Base-by-base conservation (phyloP, 2,329 filamentous ascomycete species). In the Venturia asperata region DNA sequence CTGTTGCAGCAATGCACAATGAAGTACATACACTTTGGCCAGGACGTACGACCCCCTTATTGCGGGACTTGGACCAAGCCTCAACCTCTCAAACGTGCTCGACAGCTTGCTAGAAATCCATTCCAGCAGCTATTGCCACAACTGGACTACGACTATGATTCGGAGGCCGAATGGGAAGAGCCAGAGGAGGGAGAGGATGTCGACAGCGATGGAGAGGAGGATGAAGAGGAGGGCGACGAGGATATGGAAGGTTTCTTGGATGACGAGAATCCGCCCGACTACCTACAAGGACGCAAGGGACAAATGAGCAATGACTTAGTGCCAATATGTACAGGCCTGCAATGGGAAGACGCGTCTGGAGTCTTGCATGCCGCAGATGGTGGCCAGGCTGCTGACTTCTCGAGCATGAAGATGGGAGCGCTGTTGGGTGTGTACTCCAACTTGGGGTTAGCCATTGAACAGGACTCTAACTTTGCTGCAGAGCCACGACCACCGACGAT, bases 231-330 rank as follows among this genome's bases (percentile, higher is more conserved):
- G 13, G 88, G 86, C n/a, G 89, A 90, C 19, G 89, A 90, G 68
- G 92, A 95, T 67, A 89, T 96, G 87, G 90, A 91, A 4, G 92
- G 87, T 21, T 97, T 97, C 72, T 80, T 97, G 1, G 92, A 96
- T 70, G 91, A 95, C 70, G 90, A 90, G 6, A 90, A 95, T 34
- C 73, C 74, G 64, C 68, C 67, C 64, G 90, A 94, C 27, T 56
- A 56, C 37, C 30, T 75, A 71, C 83, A 78, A 67, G 77, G 76
- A 73, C 79, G 76, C 68, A 80, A 74, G 82, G 75, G 87, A 77
- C 75, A 83, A 7, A 78, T 83, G 70, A 84, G 79, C 41, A 85
- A 87, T 39, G 86, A 90, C 68, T 81, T 95, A 71, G 85, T 92
- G 71, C 91, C 92, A 0, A 80, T 89, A 52, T 89, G 83, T 72